Conservation (phyloP, 2,329 filamentous ascomycete species). For the Beauveria sp. region DNA sequence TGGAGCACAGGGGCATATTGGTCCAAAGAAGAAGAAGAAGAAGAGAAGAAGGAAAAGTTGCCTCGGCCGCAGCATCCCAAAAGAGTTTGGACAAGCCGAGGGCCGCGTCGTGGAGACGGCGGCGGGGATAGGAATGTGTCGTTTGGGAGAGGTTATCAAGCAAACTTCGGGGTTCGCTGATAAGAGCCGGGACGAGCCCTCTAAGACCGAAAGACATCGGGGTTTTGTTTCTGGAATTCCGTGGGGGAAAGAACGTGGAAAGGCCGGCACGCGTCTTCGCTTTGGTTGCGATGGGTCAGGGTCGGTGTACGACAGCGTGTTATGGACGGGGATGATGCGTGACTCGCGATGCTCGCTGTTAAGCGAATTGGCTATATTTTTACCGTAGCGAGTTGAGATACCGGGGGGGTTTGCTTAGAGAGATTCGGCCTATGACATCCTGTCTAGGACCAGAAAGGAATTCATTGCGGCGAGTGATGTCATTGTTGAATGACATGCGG, state of each 20-base stretch:
- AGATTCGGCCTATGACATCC: neutral
- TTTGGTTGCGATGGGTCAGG: neutral
- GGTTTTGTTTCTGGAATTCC: neutral
- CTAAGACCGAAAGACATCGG: neutral
- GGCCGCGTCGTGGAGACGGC: neutral
- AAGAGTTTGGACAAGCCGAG: neutral
- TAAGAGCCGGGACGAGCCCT: neutral
- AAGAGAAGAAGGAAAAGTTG: neutral
- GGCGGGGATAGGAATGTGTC: neutral
- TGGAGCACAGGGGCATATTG: neutral
- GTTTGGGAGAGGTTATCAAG: neutral
- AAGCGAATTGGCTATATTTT: neutral
- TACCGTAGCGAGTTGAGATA: neutral
- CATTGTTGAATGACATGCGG: too few species aligned
- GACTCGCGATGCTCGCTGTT: neutral
- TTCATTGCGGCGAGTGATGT: neutral
- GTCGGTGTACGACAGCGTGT: neutral
- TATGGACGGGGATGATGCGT: neutral
- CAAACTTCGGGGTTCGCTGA: neutral
- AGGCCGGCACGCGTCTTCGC: neutral
- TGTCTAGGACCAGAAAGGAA: neutral
- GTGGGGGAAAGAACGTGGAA: neutral
- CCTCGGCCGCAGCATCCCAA: neutral
- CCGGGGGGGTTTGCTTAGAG: too few species aligned
- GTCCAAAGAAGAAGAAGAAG: too few species aligned